Evolutionary conservation across 1,284 basidiomycete genomes (phyloP).

Genomic region (Sporisorium iseilematis-ciliati): DNA sequence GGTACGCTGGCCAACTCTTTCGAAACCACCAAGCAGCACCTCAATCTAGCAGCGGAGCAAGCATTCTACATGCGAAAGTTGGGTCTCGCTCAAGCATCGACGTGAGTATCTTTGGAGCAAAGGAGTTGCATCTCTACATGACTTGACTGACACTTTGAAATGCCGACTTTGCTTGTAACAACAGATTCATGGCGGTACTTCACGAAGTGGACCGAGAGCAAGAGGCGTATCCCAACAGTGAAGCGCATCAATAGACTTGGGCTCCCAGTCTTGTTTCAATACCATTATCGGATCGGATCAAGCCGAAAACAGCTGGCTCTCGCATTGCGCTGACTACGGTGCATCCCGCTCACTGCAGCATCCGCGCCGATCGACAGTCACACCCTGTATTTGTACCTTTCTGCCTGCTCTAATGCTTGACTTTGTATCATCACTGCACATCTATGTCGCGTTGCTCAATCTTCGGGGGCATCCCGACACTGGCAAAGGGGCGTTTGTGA

Average conservation of each 20-base stretch:
- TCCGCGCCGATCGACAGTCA: not conserved
- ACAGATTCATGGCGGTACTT: conserved; percentile 49
- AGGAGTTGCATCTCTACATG: not conserved
- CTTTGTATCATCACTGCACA: not conserved
- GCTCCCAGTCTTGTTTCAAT: not conserved
- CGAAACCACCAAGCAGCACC: conserved; percentile 42
- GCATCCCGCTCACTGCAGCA: not conserved
- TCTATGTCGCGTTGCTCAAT: not conserved
- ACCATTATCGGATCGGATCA: not conserved
- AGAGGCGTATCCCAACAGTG: conserved; percentile 18
- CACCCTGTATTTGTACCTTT: conserved; percentile 16
- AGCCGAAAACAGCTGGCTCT: not conserved
- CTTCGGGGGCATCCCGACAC: not conserved
- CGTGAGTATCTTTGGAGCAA: conserved; percentile 21
- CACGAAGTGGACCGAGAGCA: conserved; percentile 40
- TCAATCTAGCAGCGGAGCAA: conserved; percentile 46
- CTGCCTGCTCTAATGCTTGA: not conserved
- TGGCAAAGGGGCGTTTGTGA: not conserved
- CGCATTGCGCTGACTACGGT: not conserved
- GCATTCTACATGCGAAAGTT: conserved; percentile 54
- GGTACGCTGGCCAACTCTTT: conserved; percentile 39
- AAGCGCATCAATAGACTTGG: conserved; percentile 14
- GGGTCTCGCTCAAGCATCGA: conserved; percentile 50
- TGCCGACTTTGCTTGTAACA: not conserved
- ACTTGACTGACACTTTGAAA: not conserved